phyloP scores from a whole-genome alignment of 768 basidiomycete genomes.

The Baorangia bicolor region DNA sequence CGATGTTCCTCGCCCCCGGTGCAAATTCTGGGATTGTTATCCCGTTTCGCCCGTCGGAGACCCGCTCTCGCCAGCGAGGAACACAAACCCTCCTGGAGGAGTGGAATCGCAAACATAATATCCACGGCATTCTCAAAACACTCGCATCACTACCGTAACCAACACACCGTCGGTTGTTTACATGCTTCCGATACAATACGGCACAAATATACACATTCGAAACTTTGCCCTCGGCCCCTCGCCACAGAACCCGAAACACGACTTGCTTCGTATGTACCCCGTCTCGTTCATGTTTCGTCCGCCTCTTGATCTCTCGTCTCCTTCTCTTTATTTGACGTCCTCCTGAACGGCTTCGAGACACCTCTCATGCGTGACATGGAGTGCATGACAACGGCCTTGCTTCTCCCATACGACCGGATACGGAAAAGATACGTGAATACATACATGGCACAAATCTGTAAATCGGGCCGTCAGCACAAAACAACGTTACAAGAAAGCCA shows the following conservation, averaged over 20 bases:
- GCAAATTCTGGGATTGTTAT: too few relatives aligned
- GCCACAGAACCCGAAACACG: too few relatives aligned
- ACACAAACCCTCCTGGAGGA: too few relatives aligned
- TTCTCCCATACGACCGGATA: constrained; percentile 33
- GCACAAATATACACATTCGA: neutral
- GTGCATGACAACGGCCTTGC: neutral
- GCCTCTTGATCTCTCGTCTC: neutral
- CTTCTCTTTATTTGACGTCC: neutral
- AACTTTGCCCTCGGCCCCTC: neutral
- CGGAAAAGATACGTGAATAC: constrained; percentile 58
- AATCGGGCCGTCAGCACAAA: neutral
- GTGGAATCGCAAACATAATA: too few relatives aligned
- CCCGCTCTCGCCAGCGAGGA: neutral
- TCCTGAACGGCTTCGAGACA: neutral
- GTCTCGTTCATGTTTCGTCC: neutral
- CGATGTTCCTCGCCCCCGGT: neutral
- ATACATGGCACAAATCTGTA: constrained; percentile 46
- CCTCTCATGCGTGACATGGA: neutral
- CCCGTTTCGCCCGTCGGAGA: neutral
- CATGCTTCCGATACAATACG: neutral
- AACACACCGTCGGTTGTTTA: neutral
- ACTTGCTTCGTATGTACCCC: neutral
- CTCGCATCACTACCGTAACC: neutral
- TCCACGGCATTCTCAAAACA: too few relatives aligned
- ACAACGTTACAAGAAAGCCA: neutral